A percentile compares a stretch with the other conserved stretches of the same genome.
Evolutionary conservation across 495 filamentous ascomycete genomes (phyloP).

Genomic region (Elasticomyces elasticus): DNA sequence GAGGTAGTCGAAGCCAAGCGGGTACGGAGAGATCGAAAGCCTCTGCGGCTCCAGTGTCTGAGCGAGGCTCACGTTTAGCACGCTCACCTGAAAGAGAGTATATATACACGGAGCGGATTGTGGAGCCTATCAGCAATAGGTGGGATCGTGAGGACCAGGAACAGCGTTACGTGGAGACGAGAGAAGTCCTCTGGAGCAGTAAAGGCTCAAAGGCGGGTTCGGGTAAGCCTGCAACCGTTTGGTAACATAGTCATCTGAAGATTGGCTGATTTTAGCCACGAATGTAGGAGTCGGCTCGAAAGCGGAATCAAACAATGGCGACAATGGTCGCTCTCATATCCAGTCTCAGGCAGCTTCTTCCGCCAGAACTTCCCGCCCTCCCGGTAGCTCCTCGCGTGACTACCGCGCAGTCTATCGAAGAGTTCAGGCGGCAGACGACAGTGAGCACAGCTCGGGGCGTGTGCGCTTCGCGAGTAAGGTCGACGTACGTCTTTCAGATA

Average conservation of each 20-base stretch:
- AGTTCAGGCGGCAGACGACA: not conserved
- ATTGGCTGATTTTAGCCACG: too few species aligned
- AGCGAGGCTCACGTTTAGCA: not conserved
- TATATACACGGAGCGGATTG: constrained; percentile 14
- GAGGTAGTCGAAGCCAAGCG: not conserved
- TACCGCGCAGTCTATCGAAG: not conserved
- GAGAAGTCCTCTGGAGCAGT: not conserved
- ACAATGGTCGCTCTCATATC: not conserved
- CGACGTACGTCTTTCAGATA: too few species aligned
- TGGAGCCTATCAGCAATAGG: constrained; percentile 3
- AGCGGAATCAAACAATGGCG: not conserved
- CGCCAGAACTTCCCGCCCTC: not conserved
- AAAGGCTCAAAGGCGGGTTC: not conserved
- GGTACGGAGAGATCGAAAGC: not conserved
- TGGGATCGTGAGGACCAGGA: not conserved
- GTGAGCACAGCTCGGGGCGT: constrained; percentile 1
- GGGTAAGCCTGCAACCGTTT: too few species aligned
- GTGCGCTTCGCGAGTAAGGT: constrained; percentile 21
- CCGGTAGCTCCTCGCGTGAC: not conserved
- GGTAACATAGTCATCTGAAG: too few species aligned
- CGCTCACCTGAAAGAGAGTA: constrained; percentile 8
- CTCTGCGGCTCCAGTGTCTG: not conserved
- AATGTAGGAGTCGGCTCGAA: too few species aligned
- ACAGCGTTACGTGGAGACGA: not conserved
- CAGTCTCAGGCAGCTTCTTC: not conserved